phyloP scores from a whole-genome alignment of 1,284 basidiomycete species.

The Xerocomus amazonicus region DNA sequence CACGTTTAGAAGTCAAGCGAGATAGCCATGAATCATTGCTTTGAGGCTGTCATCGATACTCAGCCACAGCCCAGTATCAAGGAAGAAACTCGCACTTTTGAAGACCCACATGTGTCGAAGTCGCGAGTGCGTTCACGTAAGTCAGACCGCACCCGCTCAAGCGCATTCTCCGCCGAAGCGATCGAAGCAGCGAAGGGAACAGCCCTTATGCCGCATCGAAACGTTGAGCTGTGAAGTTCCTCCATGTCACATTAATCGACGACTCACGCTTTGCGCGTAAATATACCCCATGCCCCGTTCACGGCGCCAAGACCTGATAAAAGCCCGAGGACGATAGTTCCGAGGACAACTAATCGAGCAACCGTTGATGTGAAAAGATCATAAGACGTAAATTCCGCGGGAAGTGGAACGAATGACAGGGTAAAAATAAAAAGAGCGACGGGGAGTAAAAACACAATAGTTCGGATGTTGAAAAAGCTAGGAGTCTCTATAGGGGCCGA shows the following conservation, averaged over 20 bases:
- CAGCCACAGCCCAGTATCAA: conserved; percentile 8
- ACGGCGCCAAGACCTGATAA: conserved; percentile 75
- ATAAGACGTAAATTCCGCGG: conserved; percentile 42
- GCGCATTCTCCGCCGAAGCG: conserved; percentile 32
- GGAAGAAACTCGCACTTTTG: conserved; percentile 24
- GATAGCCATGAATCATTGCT: conserved; percentile 29
- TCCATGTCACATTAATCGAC: conserved; percentile 13
- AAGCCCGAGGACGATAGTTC: conserved; percentile 66
- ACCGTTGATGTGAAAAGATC: conserved; percentile 46
- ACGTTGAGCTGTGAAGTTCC: conserved; percentile 10
- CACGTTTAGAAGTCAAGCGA: conserved; percentile 31
- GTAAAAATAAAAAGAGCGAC: conserved; percentile 55
- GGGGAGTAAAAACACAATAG: conserved; percentile 36
- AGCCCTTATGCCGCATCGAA: conserved; percentile 17
- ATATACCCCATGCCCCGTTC: conserved; percentile 55
- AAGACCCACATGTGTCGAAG: conserved; percentile 20
- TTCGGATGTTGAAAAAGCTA: conserved; percentile 20
- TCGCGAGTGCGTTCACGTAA: conserved; percentile 30
- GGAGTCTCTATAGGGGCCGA: conserved; percentile 23
- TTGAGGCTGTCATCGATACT: conserved; percentile 21
- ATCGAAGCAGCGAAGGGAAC: conserved; percentile 27
- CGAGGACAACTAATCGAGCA: conserved; percentile 68
- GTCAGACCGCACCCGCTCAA: conserved; percentile 31
- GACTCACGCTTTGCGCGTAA: conserved; percentile 27
- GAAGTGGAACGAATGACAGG: conserved; percentile 65